Conservation (phyloP, 108 stramenopile genomes). For the Discostella stelligeroides region DNA sequence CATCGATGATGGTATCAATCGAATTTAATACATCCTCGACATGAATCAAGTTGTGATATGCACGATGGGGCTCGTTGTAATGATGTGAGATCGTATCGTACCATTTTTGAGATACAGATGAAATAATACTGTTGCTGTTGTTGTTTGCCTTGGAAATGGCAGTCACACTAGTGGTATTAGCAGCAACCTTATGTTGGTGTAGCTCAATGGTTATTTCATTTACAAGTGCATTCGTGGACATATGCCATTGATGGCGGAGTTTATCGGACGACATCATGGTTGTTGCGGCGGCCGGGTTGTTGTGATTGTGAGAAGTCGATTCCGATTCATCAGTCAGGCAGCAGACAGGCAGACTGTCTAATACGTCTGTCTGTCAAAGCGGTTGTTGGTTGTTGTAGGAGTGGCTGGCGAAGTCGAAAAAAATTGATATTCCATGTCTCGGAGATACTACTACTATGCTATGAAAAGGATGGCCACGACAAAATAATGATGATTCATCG, state of each 20-base stretch:
- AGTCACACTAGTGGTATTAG: too few relatives aligned
- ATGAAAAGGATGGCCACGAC: too few relatives aligned
- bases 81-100: constrained; percentile 51
- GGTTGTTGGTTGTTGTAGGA: too few relatives aligned
- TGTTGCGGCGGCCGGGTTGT: too few relatives aligned
- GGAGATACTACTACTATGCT: too few relatives aligned
- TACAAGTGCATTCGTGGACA: constrained; percentile 12
- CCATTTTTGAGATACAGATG: constrained; percentile 48
- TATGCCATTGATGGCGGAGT: constrained; percentile 21
- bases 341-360: too few relatives aligned
- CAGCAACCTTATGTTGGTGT: background rate
- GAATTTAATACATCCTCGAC: constrained; percentile 71
- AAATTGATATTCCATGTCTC: too few relatives aligned
- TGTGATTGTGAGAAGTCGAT: too few relatives aligned
- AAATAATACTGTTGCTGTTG: constrained; percentile 9
- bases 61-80: constrained; percentile 57
- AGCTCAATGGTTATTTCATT: constrained; percentile 2
- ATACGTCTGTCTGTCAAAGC: too few relatives aligned
- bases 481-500: background rate
- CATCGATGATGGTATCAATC: constrained; percentile 39
- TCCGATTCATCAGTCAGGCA: too few relatives aligned
- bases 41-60: constrained; percentile 84
- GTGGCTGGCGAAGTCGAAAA: too few relatives aligned
- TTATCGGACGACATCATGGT: too few relatives aligned
- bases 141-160: background rate